Evolutionary conservation across 2,329 filamentous ascomycete genomes (phyloP).

Genomic region (Zopfia rhizophila): DNA sequence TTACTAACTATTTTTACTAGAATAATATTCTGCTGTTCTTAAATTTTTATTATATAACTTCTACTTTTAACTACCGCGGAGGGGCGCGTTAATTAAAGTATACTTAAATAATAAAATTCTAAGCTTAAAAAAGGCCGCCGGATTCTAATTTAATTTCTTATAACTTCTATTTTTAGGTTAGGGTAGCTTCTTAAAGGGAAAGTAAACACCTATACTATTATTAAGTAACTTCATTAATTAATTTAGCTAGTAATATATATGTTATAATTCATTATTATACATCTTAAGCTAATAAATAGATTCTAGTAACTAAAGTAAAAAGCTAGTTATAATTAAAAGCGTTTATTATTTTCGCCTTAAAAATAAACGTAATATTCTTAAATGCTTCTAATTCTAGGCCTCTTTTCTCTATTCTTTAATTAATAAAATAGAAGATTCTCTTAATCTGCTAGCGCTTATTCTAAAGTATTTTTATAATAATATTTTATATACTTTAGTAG

Average conservation of each 20-base stretch:
- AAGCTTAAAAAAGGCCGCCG: too few relatives aligned
- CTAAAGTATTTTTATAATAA: too few relatives aligned
- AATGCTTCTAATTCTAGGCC: constrained; percentile 5
- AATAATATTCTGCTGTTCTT: too few relatives aligned
- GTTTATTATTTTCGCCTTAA: constrained; percentile 8
- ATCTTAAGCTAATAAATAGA: constrained; percentile 5
- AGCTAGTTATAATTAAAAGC: constrained; percentile 10
- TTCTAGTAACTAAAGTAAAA: constrained; percentile 6
- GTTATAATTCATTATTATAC: constrained; percentile 7
- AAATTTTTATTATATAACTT: too few relatives aligned
- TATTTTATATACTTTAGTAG: too few relatives aligned
- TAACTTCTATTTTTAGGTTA: constrained; percentile 9
- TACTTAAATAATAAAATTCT: constrained; percentile 5
- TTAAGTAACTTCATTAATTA: constrained; percentile 7
- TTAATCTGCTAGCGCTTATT: too few relatives aligned
- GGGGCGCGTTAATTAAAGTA: too few relatives aligned
- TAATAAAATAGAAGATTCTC: too few relatives aligned
- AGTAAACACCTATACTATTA: constrained; percentile 4
- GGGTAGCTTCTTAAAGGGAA: constrained; percentile 8
- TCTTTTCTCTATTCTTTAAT: constrained; percentile 1
- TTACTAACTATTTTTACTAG: too few relatives aligned
- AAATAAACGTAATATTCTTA: constrained; percentile 7
- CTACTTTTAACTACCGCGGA: too few relatives aligned
- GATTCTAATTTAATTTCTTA: too few relatives aligned
- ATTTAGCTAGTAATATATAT: constrained; percentile 7